Conservation (phyloP, 2,329 filamentous ascomycete genomes). For the Tricladium varicosporioides region DNA sequence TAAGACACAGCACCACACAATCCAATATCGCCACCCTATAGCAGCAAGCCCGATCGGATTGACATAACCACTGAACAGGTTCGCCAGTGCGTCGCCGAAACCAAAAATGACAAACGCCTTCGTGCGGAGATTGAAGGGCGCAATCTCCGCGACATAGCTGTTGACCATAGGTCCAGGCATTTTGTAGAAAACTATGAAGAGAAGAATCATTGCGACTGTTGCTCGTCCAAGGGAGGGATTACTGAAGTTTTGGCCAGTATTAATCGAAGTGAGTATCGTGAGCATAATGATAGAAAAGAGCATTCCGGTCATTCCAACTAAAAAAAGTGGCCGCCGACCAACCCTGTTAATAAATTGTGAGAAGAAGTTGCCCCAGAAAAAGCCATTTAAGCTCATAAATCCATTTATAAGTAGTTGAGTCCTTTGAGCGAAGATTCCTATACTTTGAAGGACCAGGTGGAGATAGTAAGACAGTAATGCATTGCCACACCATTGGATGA, state of each 20-base stretch:
- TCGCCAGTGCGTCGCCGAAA: constrained; percentile 37
- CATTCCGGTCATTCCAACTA: constrained; percentile 12
- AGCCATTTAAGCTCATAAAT: constrained; percentile 3
- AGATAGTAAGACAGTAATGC: constrained; percentile 37
- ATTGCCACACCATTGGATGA: constrained; percentile 40
- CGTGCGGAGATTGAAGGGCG: constrained; percentile 37
- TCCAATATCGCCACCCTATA: constrained; percentile 40
- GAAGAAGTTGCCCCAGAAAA: constrained; percentile 12
- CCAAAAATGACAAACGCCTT: constrained; percentile 20
- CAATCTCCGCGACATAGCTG: constrained; percentile 36
- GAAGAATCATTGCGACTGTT: constrained; percentile 58
- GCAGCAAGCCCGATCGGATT: constrained; percentile 39
- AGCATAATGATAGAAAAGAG: constrained; percentile 6
- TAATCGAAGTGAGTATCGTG: constrained; percentile 35
- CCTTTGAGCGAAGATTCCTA: constrained; percentile 35
- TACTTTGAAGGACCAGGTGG: constrained; percentile 33
- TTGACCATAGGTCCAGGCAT: constrained; percentile 1
- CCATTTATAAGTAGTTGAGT: constrained; percentile 37
- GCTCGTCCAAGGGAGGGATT: constrained; percentile 41
- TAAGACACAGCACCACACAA: constrained; percentile 31
- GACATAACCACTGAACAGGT: constrained; percentile 35
- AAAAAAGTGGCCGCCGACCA: constrained; percentile 8
- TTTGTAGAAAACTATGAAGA: constrained; percentile 42
- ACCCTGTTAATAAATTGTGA: constrained; percentile 7
- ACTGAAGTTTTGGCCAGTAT: not conserved